phyloP scores from a whole-genome alignment of 257 asterid genomes.

The Paraleonurus japonicus region DNA sequence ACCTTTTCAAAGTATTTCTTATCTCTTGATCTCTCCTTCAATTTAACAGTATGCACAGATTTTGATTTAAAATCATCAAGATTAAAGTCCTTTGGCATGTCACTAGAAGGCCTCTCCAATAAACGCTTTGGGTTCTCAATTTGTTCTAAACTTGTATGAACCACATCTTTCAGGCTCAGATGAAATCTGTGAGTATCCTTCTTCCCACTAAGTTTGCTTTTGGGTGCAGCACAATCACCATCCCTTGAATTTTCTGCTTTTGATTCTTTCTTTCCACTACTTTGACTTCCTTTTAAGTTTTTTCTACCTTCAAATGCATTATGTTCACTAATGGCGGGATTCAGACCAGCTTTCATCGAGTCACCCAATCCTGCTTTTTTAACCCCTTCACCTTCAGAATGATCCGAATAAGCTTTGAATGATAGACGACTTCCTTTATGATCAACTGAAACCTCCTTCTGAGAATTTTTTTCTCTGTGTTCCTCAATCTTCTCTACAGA shows the following conservation, averaged over 20 bases:
- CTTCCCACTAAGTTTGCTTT: conserved; percentile 40
- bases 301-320: conserved; percentile 46
- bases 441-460: conserved; percentile 40
- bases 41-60: conserved; percentile 37
- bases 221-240: conserved; percentile 35
- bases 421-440: conserved; percentile 34
- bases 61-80: conserved; percentile 41
- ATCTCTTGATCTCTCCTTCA: conserved; percentile 40
- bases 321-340: conserved; percentile 35
- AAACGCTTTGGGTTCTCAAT: conserved; percentile 33
- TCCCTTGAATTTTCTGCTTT: conserved; percentile 35
- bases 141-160: conserved; percentile 28
- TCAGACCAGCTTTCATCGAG: conserved; percentile 29
- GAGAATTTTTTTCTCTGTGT: conserved; percentile 27
- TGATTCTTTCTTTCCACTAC: conserved; percentile 38
- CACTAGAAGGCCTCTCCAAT: conserved; percentile 39
- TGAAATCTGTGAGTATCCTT: conserved; percentile 37
- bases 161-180: conserved; percentile 22
- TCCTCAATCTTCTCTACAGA: conserved; percentile 38
- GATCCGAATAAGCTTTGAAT: conserved; percentile 30
- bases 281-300: conserved; percentile 45
- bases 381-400: conserved; percentile 40
- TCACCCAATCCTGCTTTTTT: conserved; percentile 29
- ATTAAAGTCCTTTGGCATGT: conserved; percentile 42
- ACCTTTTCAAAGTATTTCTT: conserved; percentile 37